These are phyloP conservation scores for Rutstroemia sp. DNA, from an alignment of 2,329 filamentous ascomycete species.

Conservation along the genomic window DNA sequence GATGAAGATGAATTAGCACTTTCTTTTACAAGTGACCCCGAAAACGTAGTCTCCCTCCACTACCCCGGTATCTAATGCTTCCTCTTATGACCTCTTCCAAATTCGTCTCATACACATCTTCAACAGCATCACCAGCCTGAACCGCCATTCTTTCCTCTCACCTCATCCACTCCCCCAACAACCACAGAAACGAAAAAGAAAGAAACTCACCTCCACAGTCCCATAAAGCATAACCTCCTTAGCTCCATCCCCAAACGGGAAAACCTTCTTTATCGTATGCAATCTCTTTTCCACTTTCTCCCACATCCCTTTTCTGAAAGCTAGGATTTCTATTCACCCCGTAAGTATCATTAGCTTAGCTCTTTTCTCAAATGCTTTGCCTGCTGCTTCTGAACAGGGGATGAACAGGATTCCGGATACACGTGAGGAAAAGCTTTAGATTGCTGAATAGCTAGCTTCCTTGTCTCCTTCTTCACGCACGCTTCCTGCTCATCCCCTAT, in stretches of 20 bases:
- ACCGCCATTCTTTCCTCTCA: background rate
- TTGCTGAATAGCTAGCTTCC: no score
- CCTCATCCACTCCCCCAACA: background rate
- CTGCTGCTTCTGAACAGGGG: no score
- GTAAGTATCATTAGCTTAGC: no score
- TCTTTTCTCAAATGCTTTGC: no score
- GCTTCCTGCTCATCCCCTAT: no score
- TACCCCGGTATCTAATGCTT: no score
- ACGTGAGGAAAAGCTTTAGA: no score
- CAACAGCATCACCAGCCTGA: background rate
- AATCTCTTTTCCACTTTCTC: constrained; percentile 39
- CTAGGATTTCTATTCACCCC: constrained; percentile 37
- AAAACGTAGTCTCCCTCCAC: background rate
- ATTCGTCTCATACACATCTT: no score
- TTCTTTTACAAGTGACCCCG: background rate
- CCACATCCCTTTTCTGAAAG: constrained; percentile 45
- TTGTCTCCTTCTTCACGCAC: no score
- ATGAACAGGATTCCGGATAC: no score
- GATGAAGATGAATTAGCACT: background rate
- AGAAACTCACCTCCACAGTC: constrained; percentile 33
- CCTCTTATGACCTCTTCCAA: no score
- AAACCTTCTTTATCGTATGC: constrained; percentile 41
- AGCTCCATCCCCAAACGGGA: constrained; percentile 38
- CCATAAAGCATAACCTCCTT: constrained; percentile 48
- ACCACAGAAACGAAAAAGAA: background rate